Evolutionary conservation across 1,284 basidiomycete genomes (phyloP).

Genomic region (Moniliella sp.): DNA sequence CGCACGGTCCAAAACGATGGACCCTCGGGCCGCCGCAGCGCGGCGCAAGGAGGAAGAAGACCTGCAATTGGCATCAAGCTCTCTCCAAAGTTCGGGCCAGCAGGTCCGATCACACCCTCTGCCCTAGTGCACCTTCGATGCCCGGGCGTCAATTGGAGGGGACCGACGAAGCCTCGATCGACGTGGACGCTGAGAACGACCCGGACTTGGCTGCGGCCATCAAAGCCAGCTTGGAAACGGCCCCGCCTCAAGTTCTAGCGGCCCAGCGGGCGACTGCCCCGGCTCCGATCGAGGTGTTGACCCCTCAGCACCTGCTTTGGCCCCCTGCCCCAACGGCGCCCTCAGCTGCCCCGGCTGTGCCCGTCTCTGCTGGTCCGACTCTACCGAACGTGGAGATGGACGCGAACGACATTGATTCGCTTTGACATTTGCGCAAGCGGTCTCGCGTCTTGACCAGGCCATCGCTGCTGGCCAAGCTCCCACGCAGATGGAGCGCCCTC

Average conservation of each 20-base stretch:
- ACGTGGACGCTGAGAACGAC: slow-evolving; percentile 64
- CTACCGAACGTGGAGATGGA: no score
- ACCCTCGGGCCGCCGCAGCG: slow-evolving; percentile 6
- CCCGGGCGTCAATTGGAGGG: no score
- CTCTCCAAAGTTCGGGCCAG: slow-evolving; percentile 46
- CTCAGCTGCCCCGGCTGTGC: no score
- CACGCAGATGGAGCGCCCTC: not conserved
- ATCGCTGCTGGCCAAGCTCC: slow-evolving; percentile 1
- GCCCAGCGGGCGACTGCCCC: no score
- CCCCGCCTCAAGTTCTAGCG: no score
- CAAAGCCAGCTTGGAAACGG: slow-evolving; percentile 81
- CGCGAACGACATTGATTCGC: slow-evolving; percentile 27
- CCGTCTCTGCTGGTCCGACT: no score
- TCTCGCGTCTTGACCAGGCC: slow-evolving; percentile 2
- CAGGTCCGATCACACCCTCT: slow-evolving; percentile 40
- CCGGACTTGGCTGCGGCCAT: slow-evolving; percentile 81
- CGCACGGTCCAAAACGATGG: slow-evolving; percentile 25
- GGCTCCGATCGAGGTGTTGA: no score
- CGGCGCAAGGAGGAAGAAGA: slow-evolving; percentile 53
- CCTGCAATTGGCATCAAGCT: slow-evolving; percentile 74
- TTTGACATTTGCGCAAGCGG: slow-evolving; percentile 25
- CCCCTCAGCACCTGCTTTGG: no score
- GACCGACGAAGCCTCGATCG: slow-evolving; percentile 32
- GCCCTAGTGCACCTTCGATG: no score
- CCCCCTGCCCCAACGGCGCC: no score